A percentile compares a stretch with the other conserved stretches of the same genome.
Evolutionary conservation across 2,329 filamentous ascomycete species (phyloP).

Genomic region (Hypomyces perniciosus): DNA sequence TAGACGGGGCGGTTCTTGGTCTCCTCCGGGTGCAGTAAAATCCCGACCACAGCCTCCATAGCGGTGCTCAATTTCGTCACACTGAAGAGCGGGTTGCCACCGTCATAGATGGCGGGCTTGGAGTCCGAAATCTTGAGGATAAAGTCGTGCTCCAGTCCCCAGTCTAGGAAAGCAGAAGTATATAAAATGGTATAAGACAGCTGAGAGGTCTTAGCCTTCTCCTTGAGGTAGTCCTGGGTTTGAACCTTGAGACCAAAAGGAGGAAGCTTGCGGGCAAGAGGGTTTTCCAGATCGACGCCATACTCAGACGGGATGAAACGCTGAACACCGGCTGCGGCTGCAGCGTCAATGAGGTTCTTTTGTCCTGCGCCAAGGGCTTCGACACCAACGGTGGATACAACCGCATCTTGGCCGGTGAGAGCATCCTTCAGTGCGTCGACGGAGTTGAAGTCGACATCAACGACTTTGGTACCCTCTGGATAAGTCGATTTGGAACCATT

Average conservation of each 20-base stretch:
- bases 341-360: slow-evolving; percentile 48
- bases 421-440: slow-evolving; percentile 43
- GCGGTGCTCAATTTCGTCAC: slow-evolving; percentile 42
- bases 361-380: slow-evolving; percentile 33
- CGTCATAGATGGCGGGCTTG: slow-evolving; percentile 40
- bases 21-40: slow-evolving; percentile 43
- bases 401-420: slow-evolving; percentile 51
- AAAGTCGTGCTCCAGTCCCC: slow-evolving; percentile 39
- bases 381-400: slow-evolving; percentile 35
- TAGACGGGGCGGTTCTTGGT: slow-evolving; percentile 47
- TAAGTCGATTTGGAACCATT: slow-evolving; percentile 35
- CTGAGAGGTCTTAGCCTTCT: slow-evolving; percentile 32
- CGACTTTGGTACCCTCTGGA: slow-evolving; percentile 24
- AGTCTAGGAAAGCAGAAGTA: slow-evolving; percentile 55
- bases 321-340: slow-evolving; percentile 53
- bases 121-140: slow-evolving; percentile 36
- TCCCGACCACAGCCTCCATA: slow-evolving; percentile 41
- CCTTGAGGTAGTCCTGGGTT: slow-evolving; percentile 33
- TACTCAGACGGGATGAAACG: slow-evolving; percentile 59
- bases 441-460: slow-evolving; percentile 35
- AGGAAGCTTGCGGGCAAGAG: slow-evolving; percentile 37
- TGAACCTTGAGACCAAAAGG: slow-evolving; percentile 46
- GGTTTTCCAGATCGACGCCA: slow-evolving; percentile 29
- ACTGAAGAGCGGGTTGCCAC: slow-evolving; percentile 43
- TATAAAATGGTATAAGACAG: slow-evolving; percentile 52